A percentile compares a stretch with the other conserved stretches of the same genome.
These are phyloP conservation scores for Brassica carinata DNA, from an alignment of 345 rosid species.

Conservation along the genomic window DNA sequence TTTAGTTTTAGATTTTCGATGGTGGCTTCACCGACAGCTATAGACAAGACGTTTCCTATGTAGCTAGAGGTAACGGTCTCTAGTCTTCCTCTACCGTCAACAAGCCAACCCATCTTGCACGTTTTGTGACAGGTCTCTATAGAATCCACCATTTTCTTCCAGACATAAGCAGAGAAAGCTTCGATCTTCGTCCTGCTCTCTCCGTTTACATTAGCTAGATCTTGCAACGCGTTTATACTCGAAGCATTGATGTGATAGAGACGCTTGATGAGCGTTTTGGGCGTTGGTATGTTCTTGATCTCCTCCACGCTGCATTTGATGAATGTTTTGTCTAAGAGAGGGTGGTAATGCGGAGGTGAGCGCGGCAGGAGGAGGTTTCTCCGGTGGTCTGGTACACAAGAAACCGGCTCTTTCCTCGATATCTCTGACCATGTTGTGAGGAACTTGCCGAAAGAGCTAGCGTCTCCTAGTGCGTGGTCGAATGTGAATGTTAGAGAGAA, in stretches of 20 bases:
- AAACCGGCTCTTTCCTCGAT: slow-evolving; percentile 55
- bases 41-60: slow-evolving; percentile 77
- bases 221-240: slow-evolving; percentile 55
- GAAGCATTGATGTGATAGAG: slow-evolving; percentile 64
- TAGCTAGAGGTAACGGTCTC: slow-evolving; percentile 50
- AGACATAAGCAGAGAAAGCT: slow-evolving; percentile 82
- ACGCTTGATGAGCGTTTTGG: slow-evolving; percentile 57
- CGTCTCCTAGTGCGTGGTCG: slow-evolving; percentile 88
- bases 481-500: slow-evolving; percentile 71
- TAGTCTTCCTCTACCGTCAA: slow-evolving; percentile 72
- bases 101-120: slow-evolving; percentile 93
- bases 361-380: slow-evolving; percentile 66
- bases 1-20: slow-evolving; percentile 50
- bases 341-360: slow-evolving; percentile 57
- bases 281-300: slow-evolving; percentile 55
- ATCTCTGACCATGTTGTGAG: slow-evolving; percentile 70
- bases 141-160: slow-evolving; percentile 70
- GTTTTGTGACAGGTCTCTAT: slow-evolving; percentile 45
- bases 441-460: slow-evolving; percentile 66
- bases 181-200: slow-evolving; percentile 68
- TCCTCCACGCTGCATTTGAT: slow-evolving; percentile 69
- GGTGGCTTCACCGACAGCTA: slow-evolving; percentile 66
- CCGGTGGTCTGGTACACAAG: slow-evolving; percentile 66
- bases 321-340: slow-evolving; percentile 56
- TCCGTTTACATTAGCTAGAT: slow-evolving; percentile 51